Base-by-base conservation (phyloP, 2,329 filamentous ascomycete genomes). In the Polychaeton citri region DNA sequence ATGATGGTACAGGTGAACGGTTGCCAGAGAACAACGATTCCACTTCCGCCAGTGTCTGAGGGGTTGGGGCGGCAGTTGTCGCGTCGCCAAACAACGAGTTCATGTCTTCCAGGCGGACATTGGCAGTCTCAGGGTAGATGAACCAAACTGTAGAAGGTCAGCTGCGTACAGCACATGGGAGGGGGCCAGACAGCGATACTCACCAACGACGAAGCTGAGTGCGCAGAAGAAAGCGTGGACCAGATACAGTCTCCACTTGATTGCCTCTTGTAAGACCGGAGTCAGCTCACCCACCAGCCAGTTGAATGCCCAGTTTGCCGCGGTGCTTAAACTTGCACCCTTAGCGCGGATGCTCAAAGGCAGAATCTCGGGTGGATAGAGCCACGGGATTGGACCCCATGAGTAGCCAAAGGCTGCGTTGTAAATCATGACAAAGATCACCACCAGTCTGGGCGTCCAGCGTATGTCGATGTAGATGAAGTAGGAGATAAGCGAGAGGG, bases 371-470 rank as follows among this genome's bases (percentile, higher is more conserved):
- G 90, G 90, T 10, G 90, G 90, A 58, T 96, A 96, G 12, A 98
- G 68, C 90, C 90, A 98, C 6, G 90, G 90, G 42, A 98, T 93
- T 1, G 90, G 90, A 13, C 90, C 90, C 90, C 90, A 98, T n/a
- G 77, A 81, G 54, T 87, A 93, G 33, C 90, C 90, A 57, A 96
- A 98, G 6, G 90, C 82, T 4, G 88, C 90, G 53, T 98, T 98
- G 65, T 96, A 98, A 34, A 95, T 80, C 81, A 96, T 94, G 54
- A 98, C 90, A 52, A 92, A 93, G 34, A 93, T 61, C 34, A 96
- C 90, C 2, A 95, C 90, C 55, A 94, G 62, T 5, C 73, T 81
- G 3, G 82, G 86, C 2, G 90, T 96, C 49, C 71, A 69, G 31
- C 60, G 62, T 34, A 94, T 73, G 51, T 95, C 81, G 43, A 96